These are phyloP conservation scores for Mortierella sp. DNA, from an alignment of 371 early-diverging fungal genomes.

Conservation along the genomic window DNA sequence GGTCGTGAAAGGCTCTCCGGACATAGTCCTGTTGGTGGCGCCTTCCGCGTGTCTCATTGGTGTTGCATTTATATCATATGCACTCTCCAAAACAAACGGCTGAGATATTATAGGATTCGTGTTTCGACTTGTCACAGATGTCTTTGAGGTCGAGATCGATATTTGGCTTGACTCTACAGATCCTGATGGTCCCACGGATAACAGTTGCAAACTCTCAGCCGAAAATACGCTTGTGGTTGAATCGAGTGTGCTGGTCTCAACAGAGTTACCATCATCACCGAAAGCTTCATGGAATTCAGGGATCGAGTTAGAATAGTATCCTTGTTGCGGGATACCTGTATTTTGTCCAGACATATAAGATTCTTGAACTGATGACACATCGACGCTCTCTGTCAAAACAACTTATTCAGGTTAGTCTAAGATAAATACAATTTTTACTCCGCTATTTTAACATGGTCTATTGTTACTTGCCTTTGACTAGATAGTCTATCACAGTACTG, in stretches of 20 bases:
- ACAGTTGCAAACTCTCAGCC: not conserved
- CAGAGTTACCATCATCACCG: not conserved
- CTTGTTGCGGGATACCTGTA: not conserved
- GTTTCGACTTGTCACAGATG: not conserved
- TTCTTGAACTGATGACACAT: conserved; percentile 23
- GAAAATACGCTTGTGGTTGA: not conserved
- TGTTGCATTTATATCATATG: conserved; percentile 13
- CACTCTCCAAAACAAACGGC: conserved; percentile 17
- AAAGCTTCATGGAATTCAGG: conserved; percentile 22
- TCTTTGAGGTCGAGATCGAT: not conserved
- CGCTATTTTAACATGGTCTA: too few species aligned
- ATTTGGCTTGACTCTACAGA: not conserved
- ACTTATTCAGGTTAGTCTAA: not conserved
- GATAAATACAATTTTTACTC: too few species aligned
- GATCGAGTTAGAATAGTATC: conserved; percentile 13
- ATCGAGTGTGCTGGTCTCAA: not conserved
- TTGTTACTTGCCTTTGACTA: conserved; percentile 4
- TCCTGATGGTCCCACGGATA: too few species aligned
- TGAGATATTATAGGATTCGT: not conserved
- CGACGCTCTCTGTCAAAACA: conserved; percentile 11
- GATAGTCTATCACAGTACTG: conserved; percentile 21
- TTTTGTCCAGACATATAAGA: conserved; percentile 24
- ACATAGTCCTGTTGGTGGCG: not conserved
- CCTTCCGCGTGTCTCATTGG: not conserved
- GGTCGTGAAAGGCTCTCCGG: conserved; percentile 32